A percentile compares a stretch with the other conserved stretches of the same genome.
Evolutionary conservation across 116 monocot species (phyloP).

Genomic region (Trichopus zeylanicus): DNA sequence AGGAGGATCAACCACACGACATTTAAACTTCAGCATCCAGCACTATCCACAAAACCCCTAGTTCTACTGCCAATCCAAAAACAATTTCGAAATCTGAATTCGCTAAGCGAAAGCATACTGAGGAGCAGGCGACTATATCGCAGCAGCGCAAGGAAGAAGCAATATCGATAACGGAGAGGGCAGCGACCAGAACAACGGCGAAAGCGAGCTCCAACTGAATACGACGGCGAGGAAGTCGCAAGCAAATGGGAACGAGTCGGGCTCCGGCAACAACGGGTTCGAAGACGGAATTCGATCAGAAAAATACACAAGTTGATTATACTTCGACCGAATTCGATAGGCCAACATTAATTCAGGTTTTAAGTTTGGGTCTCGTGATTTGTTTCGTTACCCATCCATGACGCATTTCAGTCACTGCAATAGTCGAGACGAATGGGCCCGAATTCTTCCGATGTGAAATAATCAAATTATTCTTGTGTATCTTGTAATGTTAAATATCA

Average conservation of each 20-base stretch:
- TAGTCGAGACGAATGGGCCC: too few relatives aligned
- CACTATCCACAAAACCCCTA: not conserved
- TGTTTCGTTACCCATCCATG: too few relatives aligned
- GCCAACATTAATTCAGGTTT: too few relatives aligned
- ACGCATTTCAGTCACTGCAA: too few relatives aligned
- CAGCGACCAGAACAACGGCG: not conserved
- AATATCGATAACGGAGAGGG: slow-evolving; percentile 6
- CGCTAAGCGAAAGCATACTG: slow-evolving; percentile 23
- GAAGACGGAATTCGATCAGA: slow-evolving; percentile 28
- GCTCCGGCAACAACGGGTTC: slow-evolving; percentile 9
- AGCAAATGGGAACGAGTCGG: slow-evolving; percentile 8
- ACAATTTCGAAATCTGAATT: slow-evolving; percentile 8
- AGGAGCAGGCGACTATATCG: not conserved
- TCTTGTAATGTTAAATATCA: too few relatives aligned
- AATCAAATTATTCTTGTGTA: too few relatives aligned
- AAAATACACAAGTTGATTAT: not conserved
- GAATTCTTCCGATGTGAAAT: too few relatives aligned
- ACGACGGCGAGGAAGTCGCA: slow-evolving; percentile 6
- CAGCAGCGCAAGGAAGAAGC: not conserved
- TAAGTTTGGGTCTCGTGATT: too few relatives aligned
- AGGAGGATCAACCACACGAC: slow-evolving; percentile 5
- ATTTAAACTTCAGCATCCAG: not conserved
- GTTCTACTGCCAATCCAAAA: not conserved
- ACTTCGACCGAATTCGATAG: too few relatives aligned
- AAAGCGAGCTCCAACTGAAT: slow-evolving; percentile 4